Evolutionary conservation across 1,139 yeast species (phyloP).

Genomic region (Protomyces pachydermus): DNA sequence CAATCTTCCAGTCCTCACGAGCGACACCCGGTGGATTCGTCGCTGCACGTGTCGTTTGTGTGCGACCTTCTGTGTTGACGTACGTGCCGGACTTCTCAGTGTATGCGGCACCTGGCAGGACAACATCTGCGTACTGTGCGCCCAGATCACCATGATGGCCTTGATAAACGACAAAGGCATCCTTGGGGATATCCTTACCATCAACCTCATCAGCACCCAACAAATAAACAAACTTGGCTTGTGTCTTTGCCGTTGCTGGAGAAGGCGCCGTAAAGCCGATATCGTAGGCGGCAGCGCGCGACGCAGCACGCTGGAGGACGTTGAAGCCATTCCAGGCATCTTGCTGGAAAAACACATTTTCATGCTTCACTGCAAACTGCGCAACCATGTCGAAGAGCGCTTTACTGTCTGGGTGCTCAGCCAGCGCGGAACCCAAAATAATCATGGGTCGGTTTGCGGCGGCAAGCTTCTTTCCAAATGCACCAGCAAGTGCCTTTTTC

Average conservation of each 20-base stretch:
- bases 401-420: conserved; percentile 61
- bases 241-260: conserved; percentile 46
- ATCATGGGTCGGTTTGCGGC: conserved; percentile 71
- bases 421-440: conserved; percentile 75
- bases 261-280: conserved; percentile 66
- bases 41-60: conserved; percentile 81
- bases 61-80: conserved; percentile 87
- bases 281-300: conserved; percentile 81
- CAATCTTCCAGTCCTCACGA: conserved; percentile 87
- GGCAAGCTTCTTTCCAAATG: conserved; percentile 62
- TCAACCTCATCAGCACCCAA: conserved; percentile 80
- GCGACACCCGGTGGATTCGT: conserved; percentile 88
- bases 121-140: conserved; percentile 82
- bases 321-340: conserved; percentile 80
- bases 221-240: conserved; percentile 72
- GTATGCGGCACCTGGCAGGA: conserved; percentile 83
- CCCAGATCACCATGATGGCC: conserved; percentile 93
- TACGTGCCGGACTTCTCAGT: conserved; percentile 86
- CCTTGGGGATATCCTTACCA: conserved; percentile 67
- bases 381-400: conserved; percentile 61
- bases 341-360: conserved; percentile 53
- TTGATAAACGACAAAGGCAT: conserved; percentile 83
- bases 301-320: conserved; percentile 78
- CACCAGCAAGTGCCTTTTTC: conserved; percentile 59
- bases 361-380: conserved; percentile 55